phyloP scores from a whole-genome alignment of 2,329 filamentous ascomycete species.

The Fusarium stilboides region DNA sequence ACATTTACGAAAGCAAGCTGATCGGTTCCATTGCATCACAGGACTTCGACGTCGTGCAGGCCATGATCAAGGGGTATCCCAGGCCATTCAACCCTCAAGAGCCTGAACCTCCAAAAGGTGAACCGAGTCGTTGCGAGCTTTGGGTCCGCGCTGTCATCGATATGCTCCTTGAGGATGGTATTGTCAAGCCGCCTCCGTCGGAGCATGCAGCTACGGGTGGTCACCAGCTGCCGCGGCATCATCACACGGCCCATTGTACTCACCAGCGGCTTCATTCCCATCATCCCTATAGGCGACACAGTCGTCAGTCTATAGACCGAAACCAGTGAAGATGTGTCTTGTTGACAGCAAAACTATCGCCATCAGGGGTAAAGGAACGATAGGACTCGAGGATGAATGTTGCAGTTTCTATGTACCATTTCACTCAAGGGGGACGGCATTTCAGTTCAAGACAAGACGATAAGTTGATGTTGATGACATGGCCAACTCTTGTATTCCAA shows the following conservation, averaged over 20 bases:
- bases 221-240: slow-evolving; percentile 38
- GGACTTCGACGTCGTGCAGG: slow-evolving; percentile 32
- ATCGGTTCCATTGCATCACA: slow-evolving; percentile 44
- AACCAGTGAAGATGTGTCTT: not conserved
- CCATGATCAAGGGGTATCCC: slow-evolving; percentile 28
- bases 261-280: slow-evolving; percentile 44
- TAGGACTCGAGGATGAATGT: not conserved
- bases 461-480: not conserved
- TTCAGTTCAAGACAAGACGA: not conserved
- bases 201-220: not conserved
- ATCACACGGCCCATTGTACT: slow-evolving; percentile 40
- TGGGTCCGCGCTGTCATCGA: slow-evolving; percentile 31
- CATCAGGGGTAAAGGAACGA: not conserved
- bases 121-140: slow-evolving; percentile 12
- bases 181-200: slow-evolving; percentile 34
- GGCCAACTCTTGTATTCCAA: slow-evolving; percentile 30
- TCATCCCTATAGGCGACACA: slow-evolving; percentile 43
- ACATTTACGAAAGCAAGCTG: slow-evolving; percentile 25
- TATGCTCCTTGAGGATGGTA: slow-evolving; percentile 23
- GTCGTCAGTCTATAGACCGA: slow-evolving; percentile 10
- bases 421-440: not conserved
- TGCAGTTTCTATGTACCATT: not conserved
- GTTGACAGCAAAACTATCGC: not conserved
- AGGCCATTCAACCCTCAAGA: slow-evolving; percentile 5
- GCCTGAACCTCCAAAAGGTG: slow-evolving; percentile 1